These are phyloP conservation scores for Cymodocea nodosa DNA, from an alignment of 116 monocot species.

Conservation along the genomic window DNA sequence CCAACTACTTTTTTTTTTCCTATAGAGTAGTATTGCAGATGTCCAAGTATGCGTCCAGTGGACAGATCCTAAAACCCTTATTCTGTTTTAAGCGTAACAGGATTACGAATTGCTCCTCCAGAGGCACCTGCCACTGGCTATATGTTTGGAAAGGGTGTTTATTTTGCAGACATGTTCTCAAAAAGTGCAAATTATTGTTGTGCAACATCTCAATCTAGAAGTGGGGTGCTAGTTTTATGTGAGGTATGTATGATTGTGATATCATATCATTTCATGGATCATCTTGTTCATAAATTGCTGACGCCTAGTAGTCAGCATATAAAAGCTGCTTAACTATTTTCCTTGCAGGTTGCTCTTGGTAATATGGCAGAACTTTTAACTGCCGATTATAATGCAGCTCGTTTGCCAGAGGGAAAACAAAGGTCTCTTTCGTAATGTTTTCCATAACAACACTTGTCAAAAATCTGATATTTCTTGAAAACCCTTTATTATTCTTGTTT, in stretches of 20 bases:
- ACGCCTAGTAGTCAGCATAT: not conserved
- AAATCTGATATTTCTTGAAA: not conserved
- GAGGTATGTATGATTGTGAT: slow-evolving; percentile 8
- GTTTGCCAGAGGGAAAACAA: slow-evolving; percentile 60
- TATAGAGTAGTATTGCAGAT: too few species aligned
- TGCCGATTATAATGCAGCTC: slow-evolving; percentile 56
- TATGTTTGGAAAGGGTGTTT: slow-evolving; percentile 95
- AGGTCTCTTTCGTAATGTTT: slow-evolving; percentile 27
- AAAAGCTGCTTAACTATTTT: not conserved
- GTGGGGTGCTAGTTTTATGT: slow-evolving; percentile 68
- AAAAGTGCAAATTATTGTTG: slow-evolving; percentile 98
- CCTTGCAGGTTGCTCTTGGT: slow-evolving; percentile 76
- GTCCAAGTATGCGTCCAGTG: too few species aligned
- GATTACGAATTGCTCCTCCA: slow-evolving; percentile 89
- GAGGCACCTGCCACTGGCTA: slow-evolving; percentile 89
- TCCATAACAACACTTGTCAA: too few species aligned
- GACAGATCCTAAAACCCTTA: not conserved
- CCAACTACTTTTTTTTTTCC: too few species aligned
- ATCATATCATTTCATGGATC: not conserved
- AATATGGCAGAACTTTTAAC: slow-evolving; percentile 53
- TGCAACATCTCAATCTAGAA: slow-evolving; percentile 25
- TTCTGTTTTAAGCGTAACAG: slow-evolving; percentile 20
- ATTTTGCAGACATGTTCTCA: slow-evolving; percentile 98
- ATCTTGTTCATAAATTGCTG: not conserved
- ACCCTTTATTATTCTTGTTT: not conserved